Percentiles rank a stretch among this genome's conserved stretches.
phyloP scores from a whole-genome alignment of 2,329 filamentous ascomycete species.

The Fusarium xyrophilum region DNA sequence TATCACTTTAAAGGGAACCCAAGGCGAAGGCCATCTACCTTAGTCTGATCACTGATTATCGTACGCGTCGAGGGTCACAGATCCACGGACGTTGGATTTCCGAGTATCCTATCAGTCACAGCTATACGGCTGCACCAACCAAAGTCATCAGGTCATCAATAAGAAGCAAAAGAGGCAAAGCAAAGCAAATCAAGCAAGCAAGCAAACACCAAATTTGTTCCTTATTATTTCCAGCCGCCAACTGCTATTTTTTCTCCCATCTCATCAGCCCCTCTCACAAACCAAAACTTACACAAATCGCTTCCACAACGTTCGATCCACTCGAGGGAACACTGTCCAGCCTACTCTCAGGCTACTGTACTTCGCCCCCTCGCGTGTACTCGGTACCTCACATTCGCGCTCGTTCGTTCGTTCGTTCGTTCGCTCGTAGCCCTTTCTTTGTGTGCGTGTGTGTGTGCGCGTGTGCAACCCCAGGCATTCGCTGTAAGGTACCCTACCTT shows the following conservation, averaged over 20 bases:
- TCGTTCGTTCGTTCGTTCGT: background rate
- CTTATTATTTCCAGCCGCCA: background rate
- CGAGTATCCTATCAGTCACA: conserved; percentile 20
- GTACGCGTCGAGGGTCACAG: background rate
- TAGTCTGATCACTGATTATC: background rate
- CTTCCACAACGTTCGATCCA: conserved; percentile 33
- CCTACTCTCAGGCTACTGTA: conserved; percentile 6
- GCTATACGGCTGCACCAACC: conserved; percentile 6
- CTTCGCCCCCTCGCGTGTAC: conserved; percentile 18
- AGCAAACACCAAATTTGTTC: background rate
- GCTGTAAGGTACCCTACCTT: conserved; percentile 35
- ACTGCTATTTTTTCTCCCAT: background rate
- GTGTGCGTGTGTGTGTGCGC: background rate
- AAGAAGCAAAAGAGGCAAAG: conserved; percentile 18
- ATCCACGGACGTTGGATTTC: background rate
- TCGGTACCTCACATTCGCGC: background rate
- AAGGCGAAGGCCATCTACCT: background rate
- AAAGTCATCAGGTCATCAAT: conserved; percentile 10
- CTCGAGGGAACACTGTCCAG: conserved; percentile 1
- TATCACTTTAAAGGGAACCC: background rate
- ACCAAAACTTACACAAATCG: conserved; percentile 21
- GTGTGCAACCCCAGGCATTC: conserved; percentile 25
- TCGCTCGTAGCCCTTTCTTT: background rate
- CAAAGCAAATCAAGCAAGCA: background rate
- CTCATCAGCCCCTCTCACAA: background rate